Evolutionary conservation across 352 stramenopile genomes (phyloP), one percentile per base, ranked within the genome.

Genomic region (Globisporangium alternatum): DNA sequence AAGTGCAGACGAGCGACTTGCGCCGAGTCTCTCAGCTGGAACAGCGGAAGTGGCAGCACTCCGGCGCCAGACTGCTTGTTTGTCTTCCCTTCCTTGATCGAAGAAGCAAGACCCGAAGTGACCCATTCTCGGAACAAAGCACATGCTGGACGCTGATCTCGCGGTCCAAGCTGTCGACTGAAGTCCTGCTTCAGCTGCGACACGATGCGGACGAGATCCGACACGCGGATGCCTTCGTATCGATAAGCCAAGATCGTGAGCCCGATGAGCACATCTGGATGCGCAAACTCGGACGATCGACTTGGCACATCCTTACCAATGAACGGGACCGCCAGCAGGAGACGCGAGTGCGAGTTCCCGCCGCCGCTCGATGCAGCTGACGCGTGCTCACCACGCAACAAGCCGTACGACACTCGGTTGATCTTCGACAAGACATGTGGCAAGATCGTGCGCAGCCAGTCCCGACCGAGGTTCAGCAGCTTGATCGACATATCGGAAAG

Each of bases 281-380:
- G 97, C 8, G 97, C 98, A 68, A 99, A 99, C 74, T 99, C 98
- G 31, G 95, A 99, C 21, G 97, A 98, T 35, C 97, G 84, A 65
- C 92, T 99, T 5, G 98, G 98, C 15, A 99, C 98, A 76, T 99
- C 98, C 72, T 99, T 99, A 28, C 97, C 98, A 35, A 99, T 96
- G 69, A 99, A 99, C 31, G 98, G 98, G 5, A 99, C 95, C 0
- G 98, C 98, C 41, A 99, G 76, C 54, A 99, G 77, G 41, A 97
- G 72, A 41, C 98, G 92, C 48, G 97, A 98, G n/a, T 97, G 97
- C 48, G 98, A 97, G 66, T 98, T 98, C 2, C 89, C 88, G 56
- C 95, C 66, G 66, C 68, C 74, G 80, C 83, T 60, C 2, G 74
- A 65, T 5, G 77, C 69, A 54, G 75, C 68, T 2, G 74, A 43